These are phyloP conservation scores for Aspergillus carbonarius DNA, from an alignment of 2,329 filamentous ascomycete genomes.

Conservation along the genomic window DNA sequence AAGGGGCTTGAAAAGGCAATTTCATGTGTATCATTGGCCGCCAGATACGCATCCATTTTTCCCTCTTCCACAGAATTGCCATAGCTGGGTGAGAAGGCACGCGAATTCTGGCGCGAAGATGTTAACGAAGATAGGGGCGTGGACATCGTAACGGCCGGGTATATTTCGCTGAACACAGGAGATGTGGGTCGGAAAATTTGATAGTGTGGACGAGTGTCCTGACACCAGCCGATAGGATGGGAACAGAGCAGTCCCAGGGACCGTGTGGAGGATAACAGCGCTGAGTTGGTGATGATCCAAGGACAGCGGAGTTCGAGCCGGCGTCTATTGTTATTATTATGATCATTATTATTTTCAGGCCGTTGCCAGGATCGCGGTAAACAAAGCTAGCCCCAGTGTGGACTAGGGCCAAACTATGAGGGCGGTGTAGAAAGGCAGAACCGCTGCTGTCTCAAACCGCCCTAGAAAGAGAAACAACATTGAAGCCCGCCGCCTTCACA, in stretches of 20 bases:
- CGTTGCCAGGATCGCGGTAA: constrained; percentile 31
- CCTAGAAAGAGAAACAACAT: not conserved
- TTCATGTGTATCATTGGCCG: constrained; percentile 22
- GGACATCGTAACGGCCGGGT: constrained; percentile 31
- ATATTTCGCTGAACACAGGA: not conserved
- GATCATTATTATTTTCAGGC: constrained; percentile 23
- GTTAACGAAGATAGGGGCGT: constrained; percentile 44
- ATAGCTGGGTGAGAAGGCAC: constrained; percentile 31
- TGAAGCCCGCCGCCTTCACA: not conserved
- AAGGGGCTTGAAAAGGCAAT: constrained; percentile 30
- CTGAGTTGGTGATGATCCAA: not conserved
- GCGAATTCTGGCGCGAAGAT: constrained; percentile 42
- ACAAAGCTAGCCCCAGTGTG: constrained; percentile 30
- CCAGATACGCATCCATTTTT: constrained; percentile 17
- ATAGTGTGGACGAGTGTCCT: not conserved
- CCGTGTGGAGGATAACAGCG: not conserved
- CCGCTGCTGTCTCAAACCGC: constrained; percentile 11
- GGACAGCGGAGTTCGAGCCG: constrained; percentile 8
- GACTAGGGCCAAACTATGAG: constrained; percentile 7
- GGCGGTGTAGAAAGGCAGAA: constrained; percentile 15
- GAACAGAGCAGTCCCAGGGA: not conserved
- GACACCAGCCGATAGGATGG: not conserved
- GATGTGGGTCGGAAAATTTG: not conserved
- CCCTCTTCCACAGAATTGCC: not conserved
- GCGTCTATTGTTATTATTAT: too few relatives aligned